Evolutionary conservation across 2,329 filamentous ascomycete genomes (phyloP).

Genomic region (Salinomyces thailandicus): DNA sequence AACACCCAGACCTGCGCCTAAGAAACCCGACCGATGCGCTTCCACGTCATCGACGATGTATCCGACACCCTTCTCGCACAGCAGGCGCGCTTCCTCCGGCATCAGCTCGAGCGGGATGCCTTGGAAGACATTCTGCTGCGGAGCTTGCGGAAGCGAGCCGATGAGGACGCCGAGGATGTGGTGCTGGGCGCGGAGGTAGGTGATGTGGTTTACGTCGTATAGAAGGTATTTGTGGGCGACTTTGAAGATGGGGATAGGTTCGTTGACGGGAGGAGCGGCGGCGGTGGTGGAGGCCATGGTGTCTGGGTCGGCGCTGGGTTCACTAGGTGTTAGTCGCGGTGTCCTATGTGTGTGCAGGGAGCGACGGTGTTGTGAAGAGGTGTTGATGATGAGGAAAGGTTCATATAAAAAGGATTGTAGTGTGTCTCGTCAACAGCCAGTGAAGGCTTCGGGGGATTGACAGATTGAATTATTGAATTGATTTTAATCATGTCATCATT

Average conservation of each 20-base stretch:
- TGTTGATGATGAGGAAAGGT: background rate
- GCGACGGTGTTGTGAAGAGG: background rate
- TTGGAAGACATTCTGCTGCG: slow-evolving; percentile 89
- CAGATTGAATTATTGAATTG: slow-evolving; percentile 56
- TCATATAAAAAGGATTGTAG: slow-evolving; percentile 34
- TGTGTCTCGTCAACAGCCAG: slow-evolving; percentile 42
- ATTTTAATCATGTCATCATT: slow-evolving; percentile 55
- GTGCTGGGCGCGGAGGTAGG: slow-evolving; percentile 65
- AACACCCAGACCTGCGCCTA: slow-evolving; percentile 38
- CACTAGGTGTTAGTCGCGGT: background rate
- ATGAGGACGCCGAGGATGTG: slow-evolving; percentile 78
- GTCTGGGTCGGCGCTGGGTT: too few relatives aligned
- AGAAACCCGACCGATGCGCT: slow-evolving; percentile 57
- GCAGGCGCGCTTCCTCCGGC: slow-evolving; percentile 74
- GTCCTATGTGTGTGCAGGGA: background rate
- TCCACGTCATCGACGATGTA: slow-evolving; percentile 71
- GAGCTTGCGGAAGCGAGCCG: slow-evolving; percentile 81
- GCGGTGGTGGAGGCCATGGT: slow-evolving; percentile 21
- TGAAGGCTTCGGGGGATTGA: slow-evolving; percentile 64
- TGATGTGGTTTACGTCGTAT: slow-evolving; percentile 74
- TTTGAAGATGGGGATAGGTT: slow-evolving; percentile 67
- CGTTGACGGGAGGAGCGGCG: slow-evolving; percentile 23
- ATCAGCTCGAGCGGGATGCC: slow-evolving; percentile 82
- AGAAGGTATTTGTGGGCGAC: slow-evolving; percentile 75
- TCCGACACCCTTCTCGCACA: slow-evolving; percentile 66